A percentile compares a stretch with the other conserved stretches of the same genome.
Evolutionary conservation across 345 rosid species (phyloP).

Genomic region (Citrus medica): DNA sequence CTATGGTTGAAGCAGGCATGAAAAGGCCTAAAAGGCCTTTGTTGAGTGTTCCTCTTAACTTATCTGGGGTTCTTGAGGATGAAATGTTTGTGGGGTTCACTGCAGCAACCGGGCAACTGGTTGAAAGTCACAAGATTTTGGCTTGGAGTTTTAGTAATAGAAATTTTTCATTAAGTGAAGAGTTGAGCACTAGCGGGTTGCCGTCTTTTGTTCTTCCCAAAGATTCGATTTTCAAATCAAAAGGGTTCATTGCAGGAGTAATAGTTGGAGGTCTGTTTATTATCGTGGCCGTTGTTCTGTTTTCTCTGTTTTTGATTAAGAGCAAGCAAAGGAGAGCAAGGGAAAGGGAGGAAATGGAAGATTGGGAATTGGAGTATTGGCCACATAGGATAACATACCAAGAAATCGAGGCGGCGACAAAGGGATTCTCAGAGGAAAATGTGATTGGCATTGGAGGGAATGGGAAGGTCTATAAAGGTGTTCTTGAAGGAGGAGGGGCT

Average conservation of each 20-base stretch:
- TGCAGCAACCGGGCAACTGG: constrained; percentile 56
- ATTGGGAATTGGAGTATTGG: constrained; percentile 94
- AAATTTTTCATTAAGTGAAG: constrained; percentile 46
- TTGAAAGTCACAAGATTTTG: constrained; percentile 61
- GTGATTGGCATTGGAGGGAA: constrained; percentile 76
- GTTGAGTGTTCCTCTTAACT: constrained; percentile 40
- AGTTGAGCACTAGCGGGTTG: constrained; percentile 54
- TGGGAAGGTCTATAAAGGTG: constrained; percentile 77
- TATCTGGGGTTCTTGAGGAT: constrained; percentile 56
- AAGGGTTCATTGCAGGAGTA: constrained; percentile 50
- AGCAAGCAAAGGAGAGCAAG: constrained; percentile 41
- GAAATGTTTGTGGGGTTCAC: constrained; percentile 80
- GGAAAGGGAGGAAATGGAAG: constrained; percentile 66
- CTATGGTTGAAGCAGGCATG: constrained; percentile 33
- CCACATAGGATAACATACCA: constrained; percentile 59
- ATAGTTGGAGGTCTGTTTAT: constrained; percentile 34
- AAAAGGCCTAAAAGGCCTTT: constrained; percentile 43
- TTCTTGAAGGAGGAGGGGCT: constrained; percentile 56
- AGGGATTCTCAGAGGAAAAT: constrained; percentile 58
- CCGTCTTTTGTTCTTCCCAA: constrained; percentile 66
- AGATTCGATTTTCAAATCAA: constrained; percentile 31
- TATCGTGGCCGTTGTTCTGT: constrained; percentile 24
- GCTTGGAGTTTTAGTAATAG: constrained; percentile 79
- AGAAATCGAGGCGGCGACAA: constrained; percentile 60
- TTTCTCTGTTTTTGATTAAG: constrained; percentile 34